Evolutionary conservation across 768 basidiomycete genomes (phyloP), one percentile per base, ranked within the genome.

Genomic region (Austroboletus eburneus): DNA sequence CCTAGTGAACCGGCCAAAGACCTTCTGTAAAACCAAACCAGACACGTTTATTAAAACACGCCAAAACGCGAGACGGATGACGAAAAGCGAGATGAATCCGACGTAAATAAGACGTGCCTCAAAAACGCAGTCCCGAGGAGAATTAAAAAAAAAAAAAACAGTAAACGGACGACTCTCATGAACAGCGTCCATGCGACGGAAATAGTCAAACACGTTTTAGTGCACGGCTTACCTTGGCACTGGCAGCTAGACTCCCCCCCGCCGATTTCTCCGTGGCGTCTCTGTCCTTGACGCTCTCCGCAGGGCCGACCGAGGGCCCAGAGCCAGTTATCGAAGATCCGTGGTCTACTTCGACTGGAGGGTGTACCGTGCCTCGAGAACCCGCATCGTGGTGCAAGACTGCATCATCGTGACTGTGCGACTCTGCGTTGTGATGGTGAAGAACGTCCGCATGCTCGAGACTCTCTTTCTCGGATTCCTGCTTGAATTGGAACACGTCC

Each of bases 401-500:
- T 22, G 22, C 17, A 4, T 17, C 34, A 3, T 36, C 23, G 0
- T 22, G 27, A 37, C 24, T 17, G 32, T n/a, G 20, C 14, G 16
- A 13, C 8, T 57, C 55, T 16, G 62, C 59, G 9, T 74, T 69
- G 59, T 75, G 75, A 46, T 79, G 75, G 42, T 80, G 77, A 39
- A 74, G 72, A 49, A 80, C 72, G 17, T 72, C 62, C 8, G 57
- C 73, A 41, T 73, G 57, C 58, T 73, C 68, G 16, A 65, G 54
- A 5, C 39, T 46, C 49, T 62, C 59, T 64, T 79, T 78, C 59
- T 84, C 90, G 4, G 88, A 89, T 63, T 92, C 91, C 57, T 82
- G 79, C 69, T 92, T 92, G 69, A 80, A 83, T 61, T 81, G 70
- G 55, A 72, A 70, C 20, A 94, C 63, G 37, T 85, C 76, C 37